These are phyloP conservation scores for Microascus cirrosus DNA, from an alignment of 2,329 filamentous ascomycete species.

Conservation along the genomic window DNA sequence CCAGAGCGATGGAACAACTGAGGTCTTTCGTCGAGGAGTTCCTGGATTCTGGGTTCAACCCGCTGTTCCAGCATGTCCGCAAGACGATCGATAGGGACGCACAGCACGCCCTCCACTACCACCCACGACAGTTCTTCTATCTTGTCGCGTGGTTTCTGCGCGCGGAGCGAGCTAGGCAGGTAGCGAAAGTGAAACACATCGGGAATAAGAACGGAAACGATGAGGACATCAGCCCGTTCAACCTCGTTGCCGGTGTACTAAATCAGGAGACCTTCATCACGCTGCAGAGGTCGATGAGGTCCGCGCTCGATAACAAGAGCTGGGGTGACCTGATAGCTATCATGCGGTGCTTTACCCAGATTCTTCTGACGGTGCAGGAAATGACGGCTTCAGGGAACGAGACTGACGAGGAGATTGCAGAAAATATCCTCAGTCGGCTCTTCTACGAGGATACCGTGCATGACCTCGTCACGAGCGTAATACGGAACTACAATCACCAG, in stretches of 20 bases:
- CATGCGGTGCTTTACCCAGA: conserved; percentile 92
- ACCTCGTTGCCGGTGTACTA: conserved; percentile 76
- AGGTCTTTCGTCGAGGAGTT: conserved; percentile 84
- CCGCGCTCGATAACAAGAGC: conserved; percentile 67
- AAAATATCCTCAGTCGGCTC: conserved; percentile 93
- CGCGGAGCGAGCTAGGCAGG: conserved; percentile 66
- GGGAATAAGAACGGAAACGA: conserved; percentile 11
- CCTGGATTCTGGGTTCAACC: conserved; percentile 90
- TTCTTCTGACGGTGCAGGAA: conserved; percentile 81
- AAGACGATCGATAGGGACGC: conserved; percentile 86
- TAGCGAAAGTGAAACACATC: conserved; percentile 28
- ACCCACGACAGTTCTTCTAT: conserved; percentile 83
- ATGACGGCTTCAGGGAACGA: conserved; percentile 78
- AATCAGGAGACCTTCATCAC: conserved; percentile 93
- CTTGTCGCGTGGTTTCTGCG: conserved; percentile 86
- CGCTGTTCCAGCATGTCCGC: conserved; percentile 72
- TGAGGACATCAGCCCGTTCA: conserved; percentile 60
- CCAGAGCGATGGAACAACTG: conserved; percentile 64
- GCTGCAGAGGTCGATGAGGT: conserved; percentile 72
- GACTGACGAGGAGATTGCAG: conserved; percentile 94
- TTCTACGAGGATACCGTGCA: conserved; percentile 97
- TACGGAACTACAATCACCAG: conserved; percentile 84
- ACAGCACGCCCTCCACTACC: conserved; percentile 65
- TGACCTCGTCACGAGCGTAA: conserved; percentile 70
- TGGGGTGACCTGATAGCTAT: conserved; percentile 81